Evolutionary conservation across 805 yeast species (phyloP), one percentile per base, ranked within the genome.

Genomic region (Cyberlindnera suaveolens): DNA sequence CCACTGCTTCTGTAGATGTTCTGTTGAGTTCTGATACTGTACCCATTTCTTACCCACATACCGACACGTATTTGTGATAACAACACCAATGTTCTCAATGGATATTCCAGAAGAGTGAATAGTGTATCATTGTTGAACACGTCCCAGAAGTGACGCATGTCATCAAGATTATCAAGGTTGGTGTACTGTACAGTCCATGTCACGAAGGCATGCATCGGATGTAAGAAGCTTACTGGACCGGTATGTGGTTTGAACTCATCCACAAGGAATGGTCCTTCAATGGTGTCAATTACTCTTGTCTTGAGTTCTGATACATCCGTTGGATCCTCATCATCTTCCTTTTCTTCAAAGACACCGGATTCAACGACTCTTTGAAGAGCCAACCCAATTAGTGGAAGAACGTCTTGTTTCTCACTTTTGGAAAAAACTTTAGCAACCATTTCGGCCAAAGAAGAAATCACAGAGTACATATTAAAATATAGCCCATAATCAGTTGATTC

Each of bases 1-100:
- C 88, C 85, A 11, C 89, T 75, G 45, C 78, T 82, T 33, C 84
- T 75, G 60, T 91, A 91, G 44, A 89, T 79, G 51, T 80, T 83
- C 49, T 85, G 71, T 57, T 91, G 98, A 20, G 81, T 79, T 34
- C 84, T 72, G 5, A 88, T 80, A 34, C 90, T 82, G 45, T 78
- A 74, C 0, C 99, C 99, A 62, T 91, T 91, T 55, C 98, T 75
- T 0, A 91, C 96, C 98, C 98, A 91, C 44, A 84, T 75, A 0
- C 96, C 96, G 0, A 85, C 80, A 47, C 86, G 82, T 8, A 91
- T 85, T 55, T 93, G 97, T 0, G 96, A 78, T 50, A 87, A 63
- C 8, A 86, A 62, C 0, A 86, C 96, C 26, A 88, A 57, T 0
- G 90, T 82, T 44, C 95, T 71, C 17, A 93, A 61, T 0, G 96